Evolutionary conservation across 345 rosid species (phyloP), one percentile per base, ranked within the genome.

Genomic region (Bretschneidera sinensis): DNA sequence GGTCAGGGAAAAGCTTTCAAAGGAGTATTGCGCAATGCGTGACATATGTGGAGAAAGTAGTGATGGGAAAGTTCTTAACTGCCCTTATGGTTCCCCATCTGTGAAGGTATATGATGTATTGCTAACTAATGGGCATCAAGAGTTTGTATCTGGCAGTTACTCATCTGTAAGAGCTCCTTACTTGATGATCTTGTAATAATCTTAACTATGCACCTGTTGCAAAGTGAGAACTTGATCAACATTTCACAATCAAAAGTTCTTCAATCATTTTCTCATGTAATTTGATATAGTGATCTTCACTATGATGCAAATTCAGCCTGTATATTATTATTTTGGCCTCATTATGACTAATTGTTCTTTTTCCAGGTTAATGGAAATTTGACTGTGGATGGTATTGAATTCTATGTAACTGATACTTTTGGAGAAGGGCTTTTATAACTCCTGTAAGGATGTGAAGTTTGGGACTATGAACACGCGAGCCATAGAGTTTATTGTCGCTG

Each of bases 401-500:
- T 78, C 76, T 84, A 69, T 68, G 70, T 83, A 60, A 73, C 82
- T 21, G 81, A 83, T 74, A 65, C 81, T 43, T 92, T 92, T 78
- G 98, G 97, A 69, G 87, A 92, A 86, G 85, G 78, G 74, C 78
- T 94, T n/a, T 45, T 94, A 73, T 73, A 80, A 83, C 53, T 88
- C 99, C 43, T 94, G 99, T 77, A 90, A 85, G 79, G 99, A 94
- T 62, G 97, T 94, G 24, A 90, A 94, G 81, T 94, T 94, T 81
- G 97, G 96, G 64, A 87, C 96, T 51, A 85, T 94, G 99, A 94
- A 94, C 69, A 86, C 92, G 45, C 83, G 96, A 61, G 99, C 99
- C 51, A 70, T 94, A 43, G 80, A 86, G 61, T 87, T 94, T 64
- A 74, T 94, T 57, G 97, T 97, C 57, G 97, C 90, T 63, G 96